phyloP scores from a whole-genome alignment of 2,329 filamentous ascomycete species.

The Fusarium sp. region DNA sequence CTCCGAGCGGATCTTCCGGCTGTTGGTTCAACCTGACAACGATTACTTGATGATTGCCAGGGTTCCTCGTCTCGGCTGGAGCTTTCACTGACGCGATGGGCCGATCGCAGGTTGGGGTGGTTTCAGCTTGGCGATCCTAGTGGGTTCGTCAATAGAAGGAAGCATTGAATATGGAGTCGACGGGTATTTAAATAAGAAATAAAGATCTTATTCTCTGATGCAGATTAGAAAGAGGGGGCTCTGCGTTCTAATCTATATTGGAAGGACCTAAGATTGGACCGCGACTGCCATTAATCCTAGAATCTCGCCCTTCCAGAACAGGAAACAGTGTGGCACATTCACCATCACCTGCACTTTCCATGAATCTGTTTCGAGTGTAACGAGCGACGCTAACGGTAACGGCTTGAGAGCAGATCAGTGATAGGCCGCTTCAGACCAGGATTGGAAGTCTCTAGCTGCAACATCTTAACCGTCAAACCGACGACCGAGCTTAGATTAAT shows the following conservation, averaged over 20 bases:
- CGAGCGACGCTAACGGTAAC: constrained; percentile 32
- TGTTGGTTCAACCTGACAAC: constrained; percentile 26
- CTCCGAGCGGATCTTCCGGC: constrained; percentile 2
- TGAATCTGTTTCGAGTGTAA: constrained; percentile 16
- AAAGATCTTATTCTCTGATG: constrained; percentile 15
- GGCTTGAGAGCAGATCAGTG: constrained; percentile 6
- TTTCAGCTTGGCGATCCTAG: constrained; percentile 38
- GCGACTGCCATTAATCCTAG: constrained; percentile 12
- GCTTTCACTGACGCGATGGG: constrained; percentile 19
- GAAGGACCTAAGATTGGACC: constrained; percentile 14
- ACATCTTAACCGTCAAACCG: constrained; percentile 23
- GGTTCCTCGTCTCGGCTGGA: constrained; percentile 19
- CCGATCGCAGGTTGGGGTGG: constrained; percentile 26
- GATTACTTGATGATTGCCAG: constrained; percentile 30
- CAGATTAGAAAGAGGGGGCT: constrained; percentile 4
- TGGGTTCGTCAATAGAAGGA: not conserved
- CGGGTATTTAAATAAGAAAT: constrained; percentile 1
- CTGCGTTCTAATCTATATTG: constrained; percentile 12
- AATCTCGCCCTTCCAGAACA: constrained; percentile 15
- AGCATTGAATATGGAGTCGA: constrained; percentile 3
- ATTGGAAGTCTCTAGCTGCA: constrained; percentile 19
- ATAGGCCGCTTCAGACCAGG: constrained; percentile 29
- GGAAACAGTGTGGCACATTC: constrained; percentile 30
- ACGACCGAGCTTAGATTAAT: constrained; percentile 24
- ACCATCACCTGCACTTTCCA: constrained; percentile 28